These are phyloP conservation scores for Fraxinus latifolia DNA, from an alignment of 305 asterid species.

Conservation along the genomic window DNA sequence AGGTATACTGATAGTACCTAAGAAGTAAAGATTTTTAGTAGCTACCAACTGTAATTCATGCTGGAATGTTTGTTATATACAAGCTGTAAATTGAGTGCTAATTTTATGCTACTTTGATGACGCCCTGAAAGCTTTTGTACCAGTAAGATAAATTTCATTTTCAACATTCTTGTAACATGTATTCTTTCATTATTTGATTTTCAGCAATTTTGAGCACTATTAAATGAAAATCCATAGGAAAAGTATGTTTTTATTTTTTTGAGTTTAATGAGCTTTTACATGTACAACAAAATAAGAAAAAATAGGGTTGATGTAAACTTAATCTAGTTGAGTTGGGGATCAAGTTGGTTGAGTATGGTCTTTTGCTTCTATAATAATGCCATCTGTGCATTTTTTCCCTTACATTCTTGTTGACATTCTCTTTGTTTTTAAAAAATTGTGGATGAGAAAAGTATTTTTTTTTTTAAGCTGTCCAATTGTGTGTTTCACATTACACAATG, in stretches of 20 bases:
- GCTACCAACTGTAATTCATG: not conserved
- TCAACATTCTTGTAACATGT: not conserved
- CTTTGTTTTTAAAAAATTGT: not conserved
- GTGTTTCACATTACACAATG: not conserved
- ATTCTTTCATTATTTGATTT: not conserved
- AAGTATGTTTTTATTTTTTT: not conserved
- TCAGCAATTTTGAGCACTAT: not conserved
- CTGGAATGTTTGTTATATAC: constrained; percentile 22
- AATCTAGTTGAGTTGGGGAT: not conserved
- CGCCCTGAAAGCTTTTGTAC: not conserved
- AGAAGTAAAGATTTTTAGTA: constrained; percentile 3
- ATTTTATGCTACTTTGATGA: not conserved
- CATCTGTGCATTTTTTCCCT: not conserved
- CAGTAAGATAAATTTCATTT: not conserved
- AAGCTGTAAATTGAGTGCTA: constrained; percentile 15
- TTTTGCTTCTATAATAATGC: not conserved
- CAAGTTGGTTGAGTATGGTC: not conserved
- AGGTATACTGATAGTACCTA: constrained; percentile 12
- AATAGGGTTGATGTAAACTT: not conserved
- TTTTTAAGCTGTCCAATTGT: not conserved
- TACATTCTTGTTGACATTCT: not conserved
- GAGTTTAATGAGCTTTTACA: not conserved
- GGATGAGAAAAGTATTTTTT: not conserved
- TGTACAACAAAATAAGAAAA: not conserved
- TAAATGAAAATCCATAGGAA: not conserved